phyloP scores from a whole-genome alignment of 345 rosid species.

The Boechera stricta region DNA sequence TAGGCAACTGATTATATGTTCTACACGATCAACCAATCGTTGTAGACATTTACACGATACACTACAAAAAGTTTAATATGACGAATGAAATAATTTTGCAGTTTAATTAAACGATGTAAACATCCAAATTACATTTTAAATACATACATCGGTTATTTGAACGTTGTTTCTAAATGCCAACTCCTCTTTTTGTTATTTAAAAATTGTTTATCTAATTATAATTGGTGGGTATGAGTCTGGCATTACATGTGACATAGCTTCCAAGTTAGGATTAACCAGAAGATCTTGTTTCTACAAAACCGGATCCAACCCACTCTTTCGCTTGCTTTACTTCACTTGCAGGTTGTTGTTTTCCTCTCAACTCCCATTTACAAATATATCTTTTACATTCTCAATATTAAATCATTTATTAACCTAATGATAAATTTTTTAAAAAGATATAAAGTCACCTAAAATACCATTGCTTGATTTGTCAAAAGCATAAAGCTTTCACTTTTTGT shows the following conservation, averaged over 20 bases:
- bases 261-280: conserved; percentile 46
- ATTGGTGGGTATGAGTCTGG: conserved; percentile 45
- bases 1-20: background rate
- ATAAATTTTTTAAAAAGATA: background rate
- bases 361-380: conserved; percentile 10
- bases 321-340: conserved; percentile 46
- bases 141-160: background rate
- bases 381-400: no score
- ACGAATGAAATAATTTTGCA: background rate
- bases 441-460: conserved; percentile 20
- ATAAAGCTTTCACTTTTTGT: conserved; percentile 19
- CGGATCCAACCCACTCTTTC: conserved; percentile 42
- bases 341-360: conserved; percentile 42
- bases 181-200: background rate
- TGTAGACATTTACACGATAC: background rate
- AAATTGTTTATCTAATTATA: background rate
- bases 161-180: background rate
- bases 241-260: conserved; percentile 49
- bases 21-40: background rate
- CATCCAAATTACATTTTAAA: background rate
- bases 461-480: conserved; percentile 31
- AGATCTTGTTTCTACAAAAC: conserved; percentile 37
- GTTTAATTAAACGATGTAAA: background rate
- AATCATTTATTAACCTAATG: conserved; percentile 2
- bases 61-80: background rate